Conservation (phyloP, 2,329 filamentous ascomycete species). For the Metarhizium anisopliae region DNA sequence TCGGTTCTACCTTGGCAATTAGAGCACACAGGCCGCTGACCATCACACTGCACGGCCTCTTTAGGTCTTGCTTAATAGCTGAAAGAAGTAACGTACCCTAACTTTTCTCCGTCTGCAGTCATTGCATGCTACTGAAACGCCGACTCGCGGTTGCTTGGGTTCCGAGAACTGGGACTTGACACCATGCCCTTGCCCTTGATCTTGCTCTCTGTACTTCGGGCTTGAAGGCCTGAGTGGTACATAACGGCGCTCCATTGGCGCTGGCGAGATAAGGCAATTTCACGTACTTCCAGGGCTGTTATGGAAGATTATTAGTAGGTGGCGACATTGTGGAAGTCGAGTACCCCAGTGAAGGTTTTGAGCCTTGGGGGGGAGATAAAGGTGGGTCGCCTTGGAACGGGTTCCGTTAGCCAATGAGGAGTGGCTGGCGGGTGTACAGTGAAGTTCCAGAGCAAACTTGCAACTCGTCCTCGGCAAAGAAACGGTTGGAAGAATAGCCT, state of each 20-base stretch:
- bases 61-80: background rate
- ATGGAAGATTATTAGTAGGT: no score
- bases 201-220: background rate
- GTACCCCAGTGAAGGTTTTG: no score
- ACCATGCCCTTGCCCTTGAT: no score
- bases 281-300: background rate
- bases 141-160: slow-evolving; percentile 14
- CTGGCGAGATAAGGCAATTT: background rate
- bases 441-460: no score
- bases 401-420: no score
- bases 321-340: no score
- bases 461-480: no score
- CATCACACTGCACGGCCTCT: slow-evolving; percentile 10
- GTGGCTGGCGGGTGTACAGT: no score
- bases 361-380: no score
- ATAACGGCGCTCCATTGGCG: slow-evolving; percentile 5
- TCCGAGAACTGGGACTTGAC: background rate
- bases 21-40: slow-evolving; percentile 11
- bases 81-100: slow-evolving; percentile 9
- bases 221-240: slow-evolving; percentile 1
- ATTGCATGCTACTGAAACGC: slow-evolving; percentile 16
- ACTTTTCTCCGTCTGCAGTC: slow-evolving; percentile 14
- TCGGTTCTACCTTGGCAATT: slow-evolving; percentile 10
- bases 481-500: no score
- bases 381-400: no score